Evolutionary conservation across 2,329 filamentous ascomycete species (phyloP).

Genomic region (Fusarium subtropicale): DNA sequence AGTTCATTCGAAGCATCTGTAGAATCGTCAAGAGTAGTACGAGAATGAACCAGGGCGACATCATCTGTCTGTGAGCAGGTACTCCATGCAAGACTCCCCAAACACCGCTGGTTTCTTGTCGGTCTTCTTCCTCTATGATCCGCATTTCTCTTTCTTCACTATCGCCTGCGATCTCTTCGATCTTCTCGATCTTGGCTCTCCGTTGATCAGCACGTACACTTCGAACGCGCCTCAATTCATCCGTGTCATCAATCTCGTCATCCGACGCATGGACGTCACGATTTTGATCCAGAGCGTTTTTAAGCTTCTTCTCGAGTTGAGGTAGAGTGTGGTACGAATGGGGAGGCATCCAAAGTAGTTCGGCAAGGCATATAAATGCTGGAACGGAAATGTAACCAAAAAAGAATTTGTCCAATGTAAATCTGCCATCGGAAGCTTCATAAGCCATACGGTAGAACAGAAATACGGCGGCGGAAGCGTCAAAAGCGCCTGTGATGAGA

Average conservation of each 20-base stretch:
- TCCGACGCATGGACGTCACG: slow-evolving; percentile 65
- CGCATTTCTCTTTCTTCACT: slow-evolving; percentile 66
- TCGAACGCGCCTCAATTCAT: slow-evolving; percentile 57
- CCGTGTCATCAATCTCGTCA: slow-evolving; percentile 61
- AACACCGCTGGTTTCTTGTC: slow-evolving; percentile 70
- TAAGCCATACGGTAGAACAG: slow-evolving; percentile 78
- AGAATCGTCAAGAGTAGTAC: slow-evolving; percentile 72
- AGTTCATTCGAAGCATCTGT: slow-evolving; percentile 77
- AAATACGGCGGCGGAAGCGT: slow-evolving; percentile 82
- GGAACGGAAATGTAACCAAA: slow-evolving; percentile 55
- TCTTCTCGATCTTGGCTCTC: slow-evolving; percentile 68
- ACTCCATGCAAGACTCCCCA: slow-evolving; percentile 79
- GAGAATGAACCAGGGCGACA: slow-evolving; percentile 77
- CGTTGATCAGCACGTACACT: slow-evolving; percentile 62
- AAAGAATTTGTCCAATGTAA: slow-evolving; percentile 56
- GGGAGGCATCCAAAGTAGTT: slow-evolving; percentile 55
- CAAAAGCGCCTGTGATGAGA: slow-evolving; percentile 82
- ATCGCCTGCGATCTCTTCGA: slow-evolving; percentile 72
- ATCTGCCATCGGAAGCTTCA: slow-evolving; percentile 61
- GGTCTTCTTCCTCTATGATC: slow-evolving; percentile 66
- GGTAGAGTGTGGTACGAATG: slow-evolving; percentile 54
- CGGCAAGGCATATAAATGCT: slow-evolving; percentile 52
- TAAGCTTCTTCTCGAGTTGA: slow-evolving; percentile 56
- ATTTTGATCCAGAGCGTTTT: slow-evolving; percentile 51
- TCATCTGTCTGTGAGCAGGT: slow-evolving; percentile 72